Conservation (phyloP, 2,329 filamentous ascomycete species). For the Cytospora paraplurivora region DNA sequence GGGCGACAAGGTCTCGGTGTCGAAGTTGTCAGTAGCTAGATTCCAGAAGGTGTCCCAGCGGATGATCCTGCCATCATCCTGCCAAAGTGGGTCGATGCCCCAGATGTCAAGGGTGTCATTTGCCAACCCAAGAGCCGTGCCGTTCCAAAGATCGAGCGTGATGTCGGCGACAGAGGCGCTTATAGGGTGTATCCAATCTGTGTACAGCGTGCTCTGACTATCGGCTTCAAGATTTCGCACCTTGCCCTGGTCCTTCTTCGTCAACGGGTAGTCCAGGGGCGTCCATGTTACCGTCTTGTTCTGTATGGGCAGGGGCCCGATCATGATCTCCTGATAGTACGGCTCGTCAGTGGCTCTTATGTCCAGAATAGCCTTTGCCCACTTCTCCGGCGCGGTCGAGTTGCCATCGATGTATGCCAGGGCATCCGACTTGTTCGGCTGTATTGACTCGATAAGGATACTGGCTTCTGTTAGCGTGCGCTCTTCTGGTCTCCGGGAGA, state of each 20-base stretch:
- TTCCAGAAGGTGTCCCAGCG: conserved; percentile 53
- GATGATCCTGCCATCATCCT: conserved; percentile 45
- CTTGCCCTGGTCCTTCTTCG: conserved; percentile 42
- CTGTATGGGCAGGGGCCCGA: conserved; percentile 51
- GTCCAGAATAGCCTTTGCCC: conserved; percentile 48
- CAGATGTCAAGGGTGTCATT: conserved; percentile 46
- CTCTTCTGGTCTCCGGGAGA: background rate
- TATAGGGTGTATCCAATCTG: conserved; percentile 41
- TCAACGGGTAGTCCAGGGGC: conserved; percentile 47
- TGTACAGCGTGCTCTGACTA: conserved; percentile 34
- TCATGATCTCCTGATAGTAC: conserved; percentile 47
- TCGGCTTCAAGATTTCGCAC: conserved; percentile 46
- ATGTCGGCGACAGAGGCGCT: conserved; percentile 44
- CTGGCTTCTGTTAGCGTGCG: conserved; percentile 24
- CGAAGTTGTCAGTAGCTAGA: conserved; percentile 42
- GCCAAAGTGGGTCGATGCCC: conserved; percentile 46
- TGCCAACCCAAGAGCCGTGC: conserved; percentile 40
- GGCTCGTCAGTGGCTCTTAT: conserved; percentile 43
- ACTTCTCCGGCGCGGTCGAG: conserved; percentile 41
- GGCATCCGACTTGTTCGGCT: conserved; percentile 53
- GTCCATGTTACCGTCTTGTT: conserved; percentile 41
- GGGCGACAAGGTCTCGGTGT: conserved; percentile 47
- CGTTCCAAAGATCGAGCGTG: conserved; percentile 48
- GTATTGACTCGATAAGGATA: conserved; percentile 42
- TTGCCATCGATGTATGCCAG: conserved; percentile 47